A percentile compares a stretch with the other conserved stretches of the same genome.
Conservation (phyloP, 768 basidiomycete species). For the Gymnopilus junonius region DNA sequence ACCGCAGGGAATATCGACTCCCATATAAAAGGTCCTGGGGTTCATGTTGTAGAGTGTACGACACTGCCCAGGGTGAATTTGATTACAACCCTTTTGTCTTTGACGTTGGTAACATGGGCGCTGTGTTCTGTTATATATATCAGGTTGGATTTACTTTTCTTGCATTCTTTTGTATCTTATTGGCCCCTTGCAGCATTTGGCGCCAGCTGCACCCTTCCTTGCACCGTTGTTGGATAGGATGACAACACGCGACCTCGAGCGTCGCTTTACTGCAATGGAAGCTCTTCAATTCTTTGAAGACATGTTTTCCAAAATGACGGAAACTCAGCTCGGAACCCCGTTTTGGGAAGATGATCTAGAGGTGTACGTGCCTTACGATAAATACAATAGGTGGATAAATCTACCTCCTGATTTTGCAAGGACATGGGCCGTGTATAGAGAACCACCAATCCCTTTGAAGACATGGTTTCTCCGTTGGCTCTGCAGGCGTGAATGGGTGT, state of each 20-base stretch:
- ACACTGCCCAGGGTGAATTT: slow-evolving; percentile 24
- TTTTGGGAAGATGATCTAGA: background rate
- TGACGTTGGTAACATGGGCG: slow-evolving; percentile 27
- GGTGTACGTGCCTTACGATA: background rate
- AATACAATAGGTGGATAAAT: slow-evolving; percentile 21
- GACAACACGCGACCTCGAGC: background rate
- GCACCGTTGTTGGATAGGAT: slow-evolving; percentile 23
- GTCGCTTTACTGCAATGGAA: background rate
- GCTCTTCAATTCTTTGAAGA: slow-evolving; percentile 26
- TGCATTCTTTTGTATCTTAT: background rate
- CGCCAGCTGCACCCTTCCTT: slow-evolving; percentile 19
- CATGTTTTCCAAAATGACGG: background rate
- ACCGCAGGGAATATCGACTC: slow-evolving; percentile 2
- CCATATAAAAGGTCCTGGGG: slow-evolving; percentile 15
- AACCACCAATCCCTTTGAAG: slow-evolving; percentile 7
- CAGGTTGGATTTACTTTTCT: slow-evolving; percentile 14
- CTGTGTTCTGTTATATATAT: background rate
- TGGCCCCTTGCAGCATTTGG: slow-evolving; percentile 15
- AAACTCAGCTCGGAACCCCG: background rate
- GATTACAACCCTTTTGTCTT: slow-evolving; percentile 29
- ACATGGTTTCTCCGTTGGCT: slow-evolving; percentile 6
- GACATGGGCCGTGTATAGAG: slow-evolving; percentile 20
- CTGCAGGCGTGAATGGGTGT: background rate
- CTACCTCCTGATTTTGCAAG: slow-evolving; percentile 18
- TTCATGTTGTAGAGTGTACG: background rate